Base-by-base conservation (phyloP, 257 asterid species). In the Prunella vulgaris region DNA sequence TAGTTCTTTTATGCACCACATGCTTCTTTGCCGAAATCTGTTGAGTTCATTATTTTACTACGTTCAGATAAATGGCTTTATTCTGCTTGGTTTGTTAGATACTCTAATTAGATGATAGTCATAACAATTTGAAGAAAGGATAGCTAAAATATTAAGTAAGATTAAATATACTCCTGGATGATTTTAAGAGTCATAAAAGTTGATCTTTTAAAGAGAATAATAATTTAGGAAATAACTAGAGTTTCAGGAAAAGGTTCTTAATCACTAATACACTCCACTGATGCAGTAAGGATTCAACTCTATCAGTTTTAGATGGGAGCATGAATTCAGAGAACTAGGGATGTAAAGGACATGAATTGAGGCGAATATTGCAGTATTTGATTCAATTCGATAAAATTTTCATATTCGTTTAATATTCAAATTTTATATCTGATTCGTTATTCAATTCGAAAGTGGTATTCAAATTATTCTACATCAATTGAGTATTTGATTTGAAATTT, bases 21-120 rank as follows among this genome's bases (percentile, higher is more conserved):
- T 5, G 30, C 7, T 42, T 54, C 54, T 10, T 27, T 52, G 18
- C 7, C 1, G 17, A 27, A 70, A 60, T 58, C 51, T 68, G 51
- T 68, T 60, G 57, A 33, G 66, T 69, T 42, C 48, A 40, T 30
- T 40, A 62, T 40, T 54, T 30, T 51, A 51, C 33, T 24, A 25
- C 48, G 49, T 58, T 30, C 37, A 33, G 38, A 30, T 13, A 57
- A 57, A 57, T 38, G 8, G 20, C 25, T 40, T 54, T 18, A 14
- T 28, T 1, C 46, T 1, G 30, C 38, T 60, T 32, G 13, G 48
- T 69, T n/a, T 52, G 46, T 71, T 12, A 13, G 21, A 7, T 42
- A 15, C 57, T 25, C 49, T 60, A 42, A 64, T 64, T 3, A 18
- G 40, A 68, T 66, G 52, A 4, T 27, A 38, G 40, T 25, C 21